These are phyloP conservation scores for Mucor circinelloides DNA, from an alignment of 371 early-diverging fungal species.

Conservation along the genomic window DNA sequence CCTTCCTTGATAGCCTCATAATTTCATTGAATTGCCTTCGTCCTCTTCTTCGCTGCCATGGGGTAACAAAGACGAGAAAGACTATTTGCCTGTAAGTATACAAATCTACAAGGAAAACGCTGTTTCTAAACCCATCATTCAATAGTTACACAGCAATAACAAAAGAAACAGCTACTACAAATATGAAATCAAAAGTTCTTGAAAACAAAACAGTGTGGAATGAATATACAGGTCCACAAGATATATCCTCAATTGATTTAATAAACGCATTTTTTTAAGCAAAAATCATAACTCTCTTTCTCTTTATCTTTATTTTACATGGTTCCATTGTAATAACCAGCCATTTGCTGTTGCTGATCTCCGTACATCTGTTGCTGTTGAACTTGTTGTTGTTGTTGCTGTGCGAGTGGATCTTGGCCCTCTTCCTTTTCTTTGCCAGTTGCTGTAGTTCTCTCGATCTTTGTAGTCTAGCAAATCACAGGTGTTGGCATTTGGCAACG, in stretches of 20 bases:
- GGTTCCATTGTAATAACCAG: constrained; percentile 23
- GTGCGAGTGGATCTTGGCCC: constrained; percentile 14
- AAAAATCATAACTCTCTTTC: neutral
- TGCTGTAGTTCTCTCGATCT: constrained; percentile 57
- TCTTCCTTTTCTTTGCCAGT: constrained; percentile 57
- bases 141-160: constrained; percentile 19
- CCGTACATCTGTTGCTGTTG: constrained; percentile 13
- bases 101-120: neutral
- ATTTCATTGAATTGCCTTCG: neutral
- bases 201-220: neutral
- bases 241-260: neutral
- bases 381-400: constrained; percentile 13
- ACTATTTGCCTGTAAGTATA: constrained; percentile 28
- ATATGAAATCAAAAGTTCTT: constrained; percentile 21
- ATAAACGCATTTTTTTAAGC: neutral
- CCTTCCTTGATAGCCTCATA: neutral
- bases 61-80: constrained; percentile 14
- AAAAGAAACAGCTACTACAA: constrained; percentile 7
- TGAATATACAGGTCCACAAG: neutral
- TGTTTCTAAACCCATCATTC: neutral
- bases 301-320: constrained; percentile 11
- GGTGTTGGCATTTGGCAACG: neutral
- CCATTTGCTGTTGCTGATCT: constrained; percentile 18
- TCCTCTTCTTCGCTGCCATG: neutral
- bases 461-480: constrained; percentile 46